Conservation (phyloP, 352 stramenopile species). For the Globisporangium nunn region DNA sequence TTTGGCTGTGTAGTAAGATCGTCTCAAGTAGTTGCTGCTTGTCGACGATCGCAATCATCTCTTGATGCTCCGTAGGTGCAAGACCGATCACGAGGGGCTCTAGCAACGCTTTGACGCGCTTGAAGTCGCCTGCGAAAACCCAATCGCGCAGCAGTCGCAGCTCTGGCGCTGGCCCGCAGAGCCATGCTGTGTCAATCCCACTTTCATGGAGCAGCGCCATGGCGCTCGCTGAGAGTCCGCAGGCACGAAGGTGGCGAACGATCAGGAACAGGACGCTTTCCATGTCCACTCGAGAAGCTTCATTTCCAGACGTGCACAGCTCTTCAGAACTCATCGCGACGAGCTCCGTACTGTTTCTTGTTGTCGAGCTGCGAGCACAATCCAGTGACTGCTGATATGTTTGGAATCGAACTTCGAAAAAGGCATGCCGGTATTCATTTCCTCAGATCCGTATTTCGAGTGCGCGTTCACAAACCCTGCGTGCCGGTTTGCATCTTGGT, state of each 20-base stretch:
- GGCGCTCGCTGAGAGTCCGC: conserved; percentile 27
- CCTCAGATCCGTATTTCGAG: not conserved
- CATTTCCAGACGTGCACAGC: too few species aligned
- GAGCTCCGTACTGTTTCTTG: too few species aligned
- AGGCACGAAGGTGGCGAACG: conserved; percentile 32
- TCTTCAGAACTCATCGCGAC: too few species aligned
- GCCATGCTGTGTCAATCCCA: conserved; percentile 45
- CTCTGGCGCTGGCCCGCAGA: conserved; percentile 40
- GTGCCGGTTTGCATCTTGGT: too few species aligned
- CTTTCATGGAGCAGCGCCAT: conserved; percentile 47
- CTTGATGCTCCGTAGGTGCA: conserved; percentile 10
- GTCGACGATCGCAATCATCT: conserved; percentile 18
- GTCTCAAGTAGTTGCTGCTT: conserved; percentile 33
- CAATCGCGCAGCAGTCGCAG: conserved; percentile 43
- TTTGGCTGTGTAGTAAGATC: conserved; percentile 9
- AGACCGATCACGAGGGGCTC: conserved; percentile 21
- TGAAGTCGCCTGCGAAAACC: conserved; percentile 43
- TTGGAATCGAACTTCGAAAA: too few species aligned
- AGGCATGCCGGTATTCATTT: too few species aligned
- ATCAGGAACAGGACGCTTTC: conserved; percentile 50
- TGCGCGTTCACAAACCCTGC: too few species aligned
- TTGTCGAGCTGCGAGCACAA: too few species aligned
- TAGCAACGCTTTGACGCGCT: conserved; percentile 27
- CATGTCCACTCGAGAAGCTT: not conserved
- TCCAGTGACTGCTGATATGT: too few species aligned